Conservation (phyloP, 371 early-diverging fungal genomes). For the Apophysomyces trapeziformis region DNA sequence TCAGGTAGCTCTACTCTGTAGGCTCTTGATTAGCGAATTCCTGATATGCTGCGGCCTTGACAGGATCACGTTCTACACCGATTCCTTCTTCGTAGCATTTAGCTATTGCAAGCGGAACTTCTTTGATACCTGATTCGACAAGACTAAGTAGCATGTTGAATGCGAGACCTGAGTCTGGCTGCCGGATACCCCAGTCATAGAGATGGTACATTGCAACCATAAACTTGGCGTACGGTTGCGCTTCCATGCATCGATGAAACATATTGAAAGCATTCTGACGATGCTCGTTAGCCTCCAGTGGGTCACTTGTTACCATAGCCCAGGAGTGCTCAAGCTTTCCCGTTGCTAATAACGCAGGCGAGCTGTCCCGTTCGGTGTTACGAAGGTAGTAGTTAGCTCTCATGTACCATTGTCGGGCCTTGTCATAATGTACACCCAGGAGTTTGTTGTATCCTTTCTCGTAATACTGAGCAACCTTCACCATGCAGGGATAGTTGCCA, state of each 20-base stretch:
- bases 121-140: slow-evolving; percentile 18
- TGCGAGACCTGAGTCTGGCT: slow-evolving; percentile 15
- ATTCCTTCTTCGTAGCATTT: slow-evolving; percentile 30
- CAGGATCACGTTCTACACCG: slow-evolving; percentile 20
- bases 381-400: not conserved
- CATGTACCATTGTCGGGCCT: slow-evolving; percentile 16
- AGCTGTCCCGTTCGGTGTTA: too few species aligned
- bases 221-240: slow-evolving; percentile 18
- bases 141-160: slow-evolving; percentile 18
- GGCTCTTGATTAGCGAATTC: slow-evolving; percentile 12
- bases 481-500: not conserved
- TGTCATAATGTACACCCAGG: not conserved
- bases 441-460: not conserved
- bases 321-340: slow-evolving; percentile 23
- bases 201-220: slow-evolving; percentile 34
- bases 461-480: slow-evolving; percentile 21
- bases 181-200: slow-evolving; percentile 23
- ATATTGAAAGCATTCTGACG: slow-evolving; percentile 19
- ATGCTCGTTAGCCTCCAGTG: not conserved
- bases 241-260: slow-evolving; percentile 9
- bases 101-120: slow-evolving; percentile 24
- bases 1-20: not conserved
- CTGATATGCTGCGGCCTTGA: slow-evolving; percentile 13
- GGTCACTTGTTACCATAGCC: not conserved
- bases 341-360: slow-evolving; percentile 6